phyloP scores from a whole-genome alignment of 148 eudicot genomes.

The Hydrangea macrophylla region DNA sequence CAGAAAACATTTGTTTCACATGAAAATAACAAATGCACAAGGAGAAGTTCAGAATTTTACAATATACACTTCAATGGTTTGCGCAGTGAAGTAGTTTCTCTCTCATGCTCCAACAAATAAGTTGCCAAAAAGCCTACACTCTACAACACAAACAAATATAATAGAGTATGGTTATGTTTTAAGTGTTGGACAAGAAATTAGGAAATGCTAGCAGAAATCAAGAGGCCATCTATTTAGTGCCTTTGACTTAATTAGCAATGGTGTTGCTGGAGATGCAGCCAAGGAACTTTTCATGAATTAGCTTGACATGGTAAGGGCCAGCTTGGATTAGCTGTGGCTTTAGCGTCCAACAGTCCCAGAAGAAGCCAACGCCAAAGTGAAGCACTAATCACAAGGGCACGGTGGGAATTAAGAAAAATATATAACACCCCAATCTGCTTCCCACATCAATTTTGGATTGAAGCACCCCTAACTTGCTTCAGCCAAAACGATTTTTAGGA shows the following conservation, averaged over 20 bases:
- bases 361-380: not conserved
- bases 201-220: not conserved
- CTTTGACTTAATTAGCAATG: not conserved
- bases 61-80: not conserved
- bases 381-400: not conserved
- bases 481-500: no score
- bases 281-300: not conserved
- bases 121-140: not conserved
- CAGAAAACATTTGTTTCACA: no score
- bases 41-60: not conserved
- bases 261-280: not conserved
- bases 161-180: not conserved
- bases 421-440: no score
- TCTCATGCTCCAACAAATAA: constrained; percentile 5
- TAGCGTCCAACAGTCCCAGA: not conserved
- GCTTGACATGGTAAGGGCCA: not conserved
- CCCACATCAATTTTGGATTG: no score
- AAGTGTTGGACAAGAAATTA: not conserved
- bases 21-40: not conserved
- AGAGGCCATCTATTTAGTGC: not conserved
- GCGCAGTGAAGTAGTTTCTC: not conserved
- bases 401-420: no score
- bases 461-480: no score
- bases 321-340: no score
- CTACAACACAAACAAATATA: not conserved